Base-by-base conservation (phyloP, 768 basidiomycete genomes). In the Auricularia auricula-judae region DNA sequence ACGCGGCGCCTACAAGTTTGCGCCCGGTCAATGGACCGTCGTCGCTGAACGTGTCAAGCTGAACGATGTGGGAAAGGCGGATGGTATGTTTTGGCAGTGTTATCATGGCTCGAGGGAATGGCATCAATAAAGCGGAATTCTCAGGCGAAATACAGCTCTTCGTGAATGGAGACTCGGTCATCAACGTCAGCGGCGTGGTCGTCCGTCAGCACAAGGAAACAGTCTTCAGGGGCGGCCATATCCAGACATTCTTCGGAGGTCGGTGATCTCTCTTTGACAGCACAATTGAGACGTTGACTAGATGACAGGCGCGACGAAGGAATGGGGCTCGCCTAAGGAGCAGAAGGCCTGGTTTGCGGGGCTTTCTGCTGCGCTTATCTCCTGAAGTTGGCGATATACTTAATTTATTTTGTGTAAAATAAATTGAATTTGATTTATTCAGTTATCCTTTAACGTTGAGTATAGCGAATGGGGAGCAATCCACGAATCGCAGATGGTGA, bases 161-260 rank as follows among this genome's bases (percentile, higher is more conserved):
- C 72, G 81, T 82, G 47, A 80, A 85, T 66, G 88, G 88, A 42
- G 72, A 82, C 75, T 85, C 83, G 68, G 83, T 86, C 63, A 79
- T 89, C 72, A 81, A 77, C 64, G 80, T 84, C 44, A 68, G 66
- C n/a, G 84, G 84, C n/a, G 75, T 90, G n/a, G 78, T 83, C 64
- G 75, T 89, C 39, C 76, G 84, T 60, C 77, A 82, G 66, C 76
- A 75, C 64, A 72, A 71, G 29, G 73, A 75, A 1, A 82, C 84
- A 42, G 79, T 77, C 67, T 81, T 90, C 70, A 79, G 83, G 42
- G 88, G 88, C 23, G 82, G 87, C 65, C 84, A 84, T 73, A 82
- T 86, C 79, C 86, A 89, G 75, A 86, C 87, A 18, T 89, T 89
- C 81, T 89, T 91, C 68, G 87, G 87, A 59, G 86, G 84, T 81